Percentiles rank a stretch among this genome's conserved stretches.
Evolutionary conservation across 2,329 filamentous ascomycete species (phyloP).

Genomic region (Triangularia setosa): DNA sequence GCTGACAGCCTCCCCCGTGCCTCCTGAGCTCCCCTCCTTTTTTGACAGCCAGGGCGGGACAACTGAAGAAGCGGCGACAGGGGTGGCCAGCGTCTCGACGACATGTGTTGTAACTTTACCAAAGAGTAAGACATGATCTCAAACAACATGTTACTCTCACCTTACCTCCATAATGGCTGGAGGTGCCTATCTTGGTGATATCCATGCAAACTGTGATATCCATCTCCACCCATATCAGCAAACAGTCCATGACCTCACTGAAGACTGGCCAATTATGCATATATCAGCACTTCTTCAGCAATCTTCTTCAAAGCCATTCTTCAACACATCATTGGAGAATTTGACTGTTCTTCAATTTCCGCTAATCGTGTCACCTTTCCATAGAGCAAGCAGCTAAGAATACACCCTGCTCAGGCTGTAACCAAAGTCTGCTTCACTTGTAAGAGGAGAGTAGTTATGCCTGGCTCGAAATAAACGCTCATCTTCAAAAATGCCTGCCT

Average conservation of each 20-base stretch:
- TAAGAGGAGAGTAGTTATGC: not conserved
- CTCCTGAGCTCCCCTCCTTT: conserved; percentile 1
- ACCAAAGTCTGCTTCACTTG: not conserved
- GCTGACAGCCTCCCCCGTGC: not conserved
- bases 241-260: not conserved
- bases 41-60: conserved; percentile 2
- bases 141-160: not conserved
- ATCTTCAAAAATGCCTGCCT: not conserved
- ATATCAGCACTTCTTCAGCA: not conserved
- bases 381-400: not conserved
- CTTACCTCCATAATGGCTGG: no score
- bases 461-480: not conserved
- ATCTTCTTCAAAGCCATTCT: not conserved
- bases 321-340: not conserved
- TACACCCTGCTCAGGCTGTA: not conserved
- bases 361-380: not conserved
- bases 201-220: not conserved
- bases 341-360: not conserved
- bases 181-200: not conserved
- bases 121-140: no score
- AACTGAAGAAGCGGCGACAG: not conserved
- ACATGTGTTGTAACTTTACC: not conserved
- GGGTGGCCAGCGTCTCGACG: not conserved
- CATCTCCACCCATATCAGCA: not conserved
- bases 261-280: not conserved